phyloP scores from a whole-genome alignment of 768 basidiomycete species.

The Sporobolomyces phaffii region DNA sequence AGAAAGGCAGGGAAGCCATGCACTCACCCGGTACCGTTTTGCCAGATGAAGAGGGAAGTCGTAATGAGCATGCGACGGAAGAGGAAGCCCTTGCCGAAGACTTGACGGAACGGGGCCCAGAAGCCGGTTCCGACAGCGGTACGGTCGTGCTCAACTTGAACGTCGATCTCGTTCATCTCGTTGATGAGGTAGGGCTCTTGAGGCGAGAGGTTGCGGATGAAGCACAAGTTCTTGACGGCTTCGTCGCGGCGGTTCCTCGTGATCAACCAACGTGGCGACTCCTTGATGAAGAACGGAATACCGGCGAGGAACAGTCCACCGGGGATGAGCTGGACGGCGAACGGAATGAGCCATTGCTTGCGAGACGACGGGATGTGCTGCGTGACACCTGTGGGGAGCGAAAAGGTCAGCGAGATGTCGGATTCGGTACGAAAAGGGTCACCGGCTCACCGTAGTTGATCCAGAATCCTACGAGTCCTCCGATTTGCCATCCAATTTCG shows the following conservation, averaged over 20 bases:
- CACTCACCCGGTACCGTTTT: constrained; percentile 50
- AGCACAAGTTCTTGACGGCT: constrained; percentile 44
- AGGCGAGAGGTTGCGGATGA: constrained; percentile 43
- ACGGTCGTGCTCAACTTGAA: constrained; percentile 33
- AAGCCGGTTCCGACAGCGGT: constrained; percentile 31
- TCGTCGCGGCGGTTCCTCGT: constrained; percentile 39
- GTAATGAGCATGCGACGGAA: constrained; percentile 48
- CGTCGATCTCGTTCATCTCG: constrained; percentile 34
- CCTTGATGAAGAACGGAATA: constrained; percentile 44
- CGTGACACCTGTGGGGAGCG: constrained; percentile 29
- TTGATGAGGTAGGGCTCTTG: constrained; percentile 30
- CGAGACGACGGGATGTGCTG: constrained; percentile 47
- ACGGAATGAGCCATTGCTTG: constrained; percentile 46
- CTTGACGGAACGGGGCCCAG: constrained; percentile 32
- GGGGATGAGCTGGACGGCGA: constrained; percentile 46
- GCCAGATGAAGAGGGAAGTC: constrained; percentile 50
- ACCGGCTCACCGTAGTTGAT: constrained; percentile 36
- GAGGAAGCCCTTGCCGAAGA: constrained; percentile 30
- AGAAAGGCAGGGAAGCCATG: background rate
- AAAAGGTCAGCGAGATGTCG: background rate
- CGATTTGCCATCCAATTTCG: constrained; percentile 54
- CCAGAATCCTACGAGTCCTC: constrained; percentile 51
- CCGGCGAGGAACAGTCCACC: constrained; percentile 43
- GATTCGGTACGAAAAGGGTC: too few species aligned
- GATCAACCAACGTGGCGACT: constrained; percentile 46